Percentiles rank a stretch among this genome's conserved stretches.
phyloP scores from a whole-genome alignment of 2,329 filamentous ascomycete genomes.

The Colletotrichum siamense region DNA sequence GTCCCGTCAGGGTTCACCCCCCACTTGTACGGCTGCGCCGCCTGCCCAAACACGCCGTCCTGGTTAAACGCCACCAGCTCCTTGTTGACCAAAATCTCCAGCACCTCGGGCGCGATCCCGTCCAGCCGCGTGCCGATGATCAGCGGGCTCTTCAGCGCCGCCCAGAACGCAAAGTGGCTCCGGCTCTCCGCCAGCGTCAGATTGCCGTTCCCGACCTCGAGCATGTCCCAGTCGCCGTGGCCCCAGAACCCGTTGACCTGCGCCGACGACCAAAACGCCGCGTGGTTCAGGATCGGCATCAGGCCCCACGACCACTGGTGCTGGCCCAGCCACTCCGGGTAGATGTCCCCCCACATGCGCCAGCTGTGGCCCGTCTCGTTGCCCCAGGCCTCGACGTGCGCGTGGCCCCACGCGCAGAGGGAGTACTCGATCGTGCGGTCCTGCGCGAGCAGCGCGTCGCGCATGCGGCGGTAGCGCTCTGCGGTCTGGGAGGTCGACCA shows the following conservation, averaged over 20 bases:
- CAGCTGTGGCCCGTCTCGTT: constrained; percentile 51
- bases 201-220: constrained; percentile 55
- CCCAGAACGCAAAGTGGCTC: constrained; percentile 58
- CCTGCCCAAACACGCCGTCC: constrained; percentile 43
- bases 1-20: constrained; percentile 55
- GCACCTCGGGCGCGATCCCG: constrained; percentile 35
- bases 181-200: constrained; percentile 50
- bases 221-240: constrained; percentile 56
- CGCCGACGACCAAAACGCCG: constrained; percentile 46
- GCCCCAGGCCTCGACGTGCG: constrained; percentile 55
- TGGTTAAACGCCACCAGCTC: constrained; percentile 49
- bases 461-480: constrained; percentile 54
- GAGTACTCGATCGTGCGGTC: constrained; percentile 54
- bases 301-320: constrained; percentile 30
- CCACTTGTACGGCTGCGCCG: constrained; percentile 52
- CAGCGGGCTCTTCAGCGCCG: constrained; percentile 53
- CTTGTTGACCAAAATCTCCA: constrained; percentile 48
- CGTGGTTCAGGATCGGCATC: constrained; percentile 50
- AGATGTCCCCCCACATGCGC: constrained; percentile 50
- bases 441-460: constrained; percentile 52
- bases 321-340: constrained; percentile 37
- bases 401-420: constrained; percentile 60
- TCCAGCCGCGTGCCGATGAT: constrained; percentile 52
- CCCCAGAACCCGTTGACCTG: constrained; percentile 50
- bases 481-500: constrained; percentile 53